Evolutionary conservation across 2,329 filamentous ascomycete genomes (phyloP).

Genomic region (Fusarium nelsonii): DNA sequence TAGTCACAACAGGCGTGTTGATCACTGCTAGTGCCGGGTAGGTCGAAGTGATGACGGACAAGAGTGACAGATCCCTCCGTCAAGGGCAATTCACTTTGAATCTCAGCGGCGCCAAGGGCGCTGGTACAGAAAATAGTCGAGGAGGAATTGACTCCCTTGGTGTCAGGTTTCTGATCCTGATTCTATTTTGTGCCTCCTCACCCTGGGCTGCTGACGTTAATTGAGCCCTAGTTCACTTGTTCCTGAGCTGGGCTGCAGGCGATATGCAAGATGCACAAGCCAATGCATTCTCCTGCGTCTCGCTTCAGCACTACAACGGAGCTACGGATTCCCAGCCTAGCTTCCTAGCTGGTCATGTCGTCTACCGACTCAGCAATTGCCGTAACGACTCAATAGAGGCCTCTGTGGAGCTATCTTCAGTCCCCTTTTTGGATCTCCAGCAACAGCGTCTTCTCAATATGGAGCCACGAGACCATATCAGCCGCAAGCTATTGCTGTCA

Average conservation of each 20-base stretch:
- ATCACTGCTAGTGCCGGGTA: slow-evolving; percentile 28
- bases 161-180: slow-evolving; percentile 12
- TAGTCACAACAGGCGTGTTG: background rate
- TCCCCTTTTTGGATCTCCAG: slow-evolving; percentile 24
- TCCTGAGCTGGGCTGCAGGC: slow-evolving; percentile 41
- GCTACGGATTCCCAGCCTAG: slow-evolving; percentile 11
- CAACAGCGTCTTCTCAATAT: slow-evolving; percentile 1
- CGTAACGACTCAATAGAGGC: slow-evolving; percentile 12
- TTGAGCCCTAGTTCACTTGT: slow-evolving; percentile 37
- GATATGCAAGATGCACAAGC: slow-evolving; percentile 38
- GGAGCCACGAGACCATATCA: slow-evolving; percentile 33
- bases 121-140: slow-evolving; percentile 15
- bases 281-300: slow-evolving; percentile 47
- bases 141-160: slow-evolving; percentile 23
- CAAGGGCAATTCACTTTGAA: background rate
- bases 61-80: background rate
- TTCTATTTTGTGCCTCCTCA: slow-evolving; percentile 19
- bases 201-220: slow-evolving; percentile 11
- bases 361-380: slow-evolving; percentile 20
- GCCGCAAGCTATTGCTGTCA: slow-evolving; percentile 37
- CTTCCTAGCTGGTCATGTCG: background rate
- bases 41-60: background rate
- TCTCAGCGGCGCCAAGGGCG: slow-evolving; percentile 29
- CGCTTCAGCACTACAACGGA: slow-evolving; percentile 43
- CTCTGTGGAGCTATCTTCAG: slow-evolving; percentile 28